phyloP scores from a whole-genome alignment of 345 rosid genomes.

The Arabidopsis arenosa region DNA sequence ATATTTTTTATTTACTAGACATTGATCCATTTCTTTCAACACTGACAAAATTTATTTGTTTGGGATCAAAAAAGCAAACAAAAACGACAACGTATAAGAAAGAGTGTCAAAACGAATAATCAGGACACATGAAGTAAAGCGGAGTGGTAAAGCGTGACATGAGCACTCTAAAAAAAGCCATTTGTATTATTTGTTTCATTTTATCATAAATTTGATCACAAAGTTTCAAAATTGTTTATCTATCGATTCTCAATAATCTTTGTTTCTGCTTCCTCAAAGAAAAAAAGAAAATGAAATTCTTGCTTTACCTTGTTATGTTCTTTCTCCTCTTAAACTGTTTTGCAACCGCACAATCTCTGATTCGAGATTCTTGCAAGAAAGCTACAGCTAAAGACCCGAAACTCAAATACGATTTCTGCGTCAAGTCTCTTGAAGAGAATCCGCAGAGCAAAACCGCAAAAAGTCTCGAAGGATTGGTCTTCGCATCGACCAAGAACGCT shows the following conservation, averaged over 20 bases:
- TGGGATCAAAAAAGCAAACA: not conserved
- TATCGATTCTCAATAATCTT: not conserved
- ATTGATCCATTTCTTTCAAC: no score
- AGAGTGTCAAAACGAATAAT: not conserved
- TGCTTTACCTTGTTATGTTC: conserved; percentile 21
- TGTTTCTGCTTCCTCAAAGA: not conserved
- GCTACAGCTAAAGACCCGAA: conserved; percentile 45
- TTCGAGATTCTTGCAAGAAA: conserved; percentile 44
- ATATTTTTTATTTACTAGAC: no score
- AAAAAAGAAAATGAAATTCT: not conserved
- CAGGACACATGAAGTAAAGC: not conserved
- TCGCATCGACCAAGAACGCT: conserved; percentile 34
- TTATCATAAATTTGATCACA: not conserved
- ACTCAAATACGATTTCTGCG: conserved; percentile 43
- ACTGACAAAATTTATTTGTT: not conserved
- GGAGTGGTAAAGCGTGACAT: conserved; percentile 8
- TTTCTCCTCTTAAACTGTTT: conserved; percentile 13
- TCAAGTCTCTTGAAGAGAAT: conserved; percentile 37
- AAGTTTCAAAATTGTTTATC: not conserved
- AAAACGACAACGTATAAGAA: not conserved
- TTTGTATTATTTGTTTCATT: not conserved
- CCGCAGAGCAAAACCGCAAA: conserved; percentile 42
- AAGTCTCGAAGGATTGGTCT: conserved; percentile 32
- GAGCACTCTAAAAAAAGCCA: not conserved
- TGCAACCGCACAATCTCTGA: conserved; percentile 26